Evolutionary conservation across 805 yeast genomes (phyloP), one percentile per base, ranked within the genome.

Genomic region (Cyberlindnera misumaiensis): DNA sequence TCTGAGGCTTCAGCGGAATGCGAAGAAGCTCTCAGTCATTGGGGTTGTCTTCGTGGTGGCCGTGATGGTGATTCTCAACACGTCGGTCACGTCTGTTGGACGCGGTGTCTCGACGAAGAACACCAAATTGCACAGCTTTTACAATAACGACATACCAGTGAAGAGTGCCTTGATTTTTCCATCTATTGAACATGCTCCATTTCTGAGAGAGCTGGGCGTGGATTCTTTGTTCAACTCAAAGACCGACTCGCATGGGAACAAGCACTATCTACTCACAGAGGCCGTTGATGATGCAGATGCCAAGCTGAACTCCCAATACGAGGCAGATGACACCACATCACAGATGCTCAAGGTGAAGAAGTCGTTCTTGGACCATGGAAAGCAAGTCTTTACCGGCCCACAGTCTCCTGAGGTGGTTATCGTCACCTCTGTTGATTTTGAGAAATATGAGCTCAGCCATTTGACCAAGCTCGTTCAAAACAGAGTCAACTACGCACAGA

Each of bases 401-500:
- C 58, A 7, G 15, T 61, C 70, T 16, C 93, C 93, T 8, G 81
- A 80, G 39, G 68, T 83, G 17, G 77, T 89, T 15, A 56, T 89
- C 29, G 96, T 89, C 12, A 75, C 94, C 0, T 80, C 83, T 2
- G 64, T 89, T 22, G 95, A 88, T 63, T 83, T 76, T 51, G 84
- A 82, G 37, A 73, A 70, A 39, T 77, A 76, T 51, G 75, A 78
- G 24, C 55, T 72, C 29, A 71, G 72, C 15, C 75, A 80, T 26
- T 65, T 87, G 32, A 75, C 80, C 13, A 74, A 73, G 39, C 68
- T 89, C 39, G 82, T 87, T 14, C 94, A 87, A 58, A 88, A 88
- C 59, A 73, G 97, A 53, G 82, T 84, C 22, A 89, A 87, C 58
- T 90, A 89, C 56, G 95, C 95, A 5, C 84, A 81, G 58, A 67